Conservation (phyloP, 768 basidiomycete species). For the Mycena galericulata region DNA sequence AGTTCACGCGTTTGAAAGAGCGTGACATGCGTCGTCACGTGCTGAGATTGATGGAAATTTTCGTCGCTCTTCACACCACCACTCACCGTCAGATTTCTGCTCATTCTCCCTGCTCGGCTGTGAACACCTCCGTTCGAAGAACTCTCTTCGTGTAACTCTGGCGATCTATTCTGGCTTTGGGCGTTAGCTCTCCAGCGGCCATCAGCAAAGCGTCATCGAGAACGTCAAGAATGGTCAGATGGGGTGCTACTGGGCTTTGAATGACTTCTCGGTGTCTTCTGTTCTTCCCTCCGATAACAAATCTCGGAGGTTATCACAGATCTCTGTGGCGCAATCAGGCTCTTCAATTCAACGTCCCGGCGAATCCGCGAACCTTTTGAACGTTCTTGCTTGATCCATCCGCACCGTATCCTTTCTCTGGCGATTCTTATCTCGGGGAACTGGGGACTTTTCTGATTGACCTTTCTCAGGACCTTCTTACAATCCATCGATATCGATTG, state of each 20-base stretch:
- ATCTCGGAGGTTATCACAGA: background rate
- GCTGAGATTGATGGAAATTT: too few relatives aligned
- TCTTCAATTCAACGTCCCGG: too few relatives aligned
- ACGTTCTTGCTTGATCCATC: too few relatives aligned
- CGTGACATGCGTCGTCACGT: too few relatives aligned
- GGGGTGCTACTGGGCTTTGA: background rate
- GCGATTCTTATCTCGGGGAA: background rate
- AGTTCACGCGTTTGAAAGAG: too few relatives aligned
- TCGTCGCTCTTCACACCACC: too few relatives aligned
- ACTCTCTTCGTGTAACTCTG: too few relatives aligned
- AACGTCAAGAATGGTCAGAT: background rate
- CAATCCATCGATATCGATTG: constrained; percentile 33
- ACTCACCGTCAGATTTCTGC: too few relatives aligned
- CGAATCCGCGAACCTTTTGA: too few relatives aligned
- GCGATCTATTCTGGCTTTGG: background rate
- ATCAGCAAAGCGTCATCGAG: background rate
- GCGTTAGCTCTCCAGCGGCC: background rate
- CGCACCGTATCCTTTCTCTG: too few relatives aligned
- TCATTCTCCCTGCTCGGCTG: too few relatives aligned
- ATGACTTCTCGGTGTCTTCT: background rate
- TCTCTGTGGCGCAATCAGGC: background rate
- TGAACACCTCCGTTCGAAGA: too few relatives aligned
- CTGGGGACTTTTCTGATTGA: background rate
- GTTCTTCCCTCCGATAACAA: background rate
- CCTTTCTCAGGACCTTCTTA: background rate